phyloP scores from a whole-genome alignment of 176 grass and related monocot species.

The Oryza australiensis region DNA sequence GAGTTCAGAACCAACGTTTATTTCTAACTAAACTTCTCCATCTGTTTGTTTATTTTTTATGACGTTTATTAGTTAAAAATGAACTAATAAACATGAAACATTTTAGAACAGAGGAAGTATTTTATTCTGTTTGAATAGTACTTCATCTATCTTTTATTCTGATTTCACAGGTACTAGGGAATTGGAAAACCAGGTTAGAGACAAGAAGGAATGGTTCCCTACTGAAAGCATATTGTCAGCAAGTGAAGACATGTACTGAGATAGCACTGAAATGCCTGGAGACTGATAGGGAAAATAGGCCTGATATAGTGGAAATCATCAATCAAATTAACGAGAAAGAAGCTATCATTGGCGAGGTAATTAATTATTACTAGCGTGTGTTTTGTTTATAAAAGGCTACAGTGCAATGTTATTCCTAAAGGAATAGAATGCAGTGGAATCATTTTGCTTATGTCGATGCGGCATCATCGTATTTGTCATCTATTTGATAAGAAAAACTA shows the following conservation, averaged over 20 bases:
- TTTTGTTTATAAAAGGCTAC: background rate
- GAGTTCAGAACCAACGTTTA: background rate
- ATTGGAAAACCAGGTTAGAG: background rate
- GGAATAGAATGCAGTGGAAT: background rate
- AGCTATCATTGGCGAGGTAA: background rate
- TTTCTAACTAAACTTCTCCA: background rate
- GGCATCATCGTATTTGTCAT: no score
- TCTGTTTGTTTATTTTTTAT: no score
- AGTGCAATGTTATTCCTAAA: background rate
- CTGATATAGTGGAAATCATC: constrained; percentile 1
- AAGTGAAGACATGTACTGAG: constrained; percentile 18
- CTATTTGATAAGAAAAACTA: no score
- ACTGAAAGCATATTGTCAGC: constrained; percentile 1
- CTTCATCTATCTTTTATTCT: background rate
- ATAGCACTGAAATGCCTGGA: constrained; percentile 19
- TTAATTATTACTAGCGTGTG: background rate
- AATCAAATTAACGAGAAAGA: background rate
- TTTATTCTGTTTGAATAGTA: background rate
- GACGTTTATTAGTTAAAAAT: no score
- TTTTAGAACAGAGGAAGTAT: background rate
- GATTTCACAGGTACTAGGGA: background rate
- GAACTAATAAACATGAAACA: no score
- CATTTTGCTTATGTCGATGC: background rate
- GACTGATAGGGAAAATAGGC: background rate
- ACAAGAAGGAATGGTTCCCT: background rate